A percentile compares a stretch with the other conserved stretches of the same genome.
phyloP scores from a whole-genome alignment of 2,329 filamentous ascomycete genomes.

The Zymoseptoria passerinii region DNA sequence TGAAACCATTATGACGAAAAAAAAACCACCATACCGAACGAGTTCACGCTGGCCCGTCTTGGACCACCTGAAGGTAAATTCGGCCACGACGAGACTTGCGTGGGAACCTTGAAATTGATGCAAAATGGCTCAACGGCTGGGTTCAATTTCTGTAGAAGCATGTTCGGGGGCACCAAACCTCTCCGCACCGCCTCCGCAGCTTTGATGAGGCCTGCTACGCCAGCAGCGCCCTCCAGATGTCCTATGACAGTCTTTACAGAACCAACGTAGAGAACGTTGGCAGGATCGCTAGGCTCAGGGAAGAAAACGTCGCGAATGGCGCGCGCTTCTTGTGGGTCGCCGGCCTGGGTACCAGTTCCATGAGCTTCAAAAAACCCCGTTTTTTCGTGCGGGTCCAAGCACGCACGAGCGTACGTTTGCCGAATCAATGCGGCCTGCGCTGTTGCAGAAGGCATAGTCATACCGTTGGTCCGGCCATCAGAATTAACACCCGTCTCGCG shows the following conservation, averaged over 20 bases:
- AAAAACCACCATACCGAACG: constrained; percentile 9
- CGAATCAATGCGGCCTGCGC: constrained; percentile 34
- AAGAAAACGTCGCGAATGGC: constrained; percentile 18
- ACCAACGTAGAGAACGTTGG: constrained; percentile 14
- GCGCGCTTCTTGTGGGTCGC: constrained; percentile 22
- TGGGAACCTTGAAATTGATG: constrained; percentile 13
- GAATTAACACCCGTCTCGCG: constrained; percentile 30
- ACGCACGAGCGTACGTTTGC: constrained; percentile 29
- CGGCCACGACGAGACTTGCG: constrained; percentile 30
- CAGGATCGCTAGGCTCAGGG: neutral
- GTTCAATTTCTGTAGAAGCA: constrained; percentile 20
- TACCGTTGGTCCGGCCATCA: constrained; percentile 32
- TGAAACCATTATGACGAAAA: neutral
- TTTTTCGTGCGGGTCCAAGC: constrained; percentile 8
- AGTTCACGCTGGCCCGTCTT: constrained; percentile 16
- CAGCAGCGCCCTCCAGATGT: constrained; percentile 18
- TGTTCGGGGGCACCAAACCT: constrained; percentile 20
- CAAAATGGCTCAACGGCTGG: constrained; percentile 23
- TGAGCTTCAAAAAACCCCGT: constrained; percentile 21
- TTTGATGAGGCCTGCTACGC: constrained; percentile 22
- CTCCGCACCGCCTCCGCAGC: constrained; percentile 21
- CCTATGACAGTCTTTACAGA: constrained; percentile 24
- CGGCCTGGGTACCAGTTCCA: constrained; percentile 29
- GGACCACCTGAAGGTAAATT: constrained; percentile 11
- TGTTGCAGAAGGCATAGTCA: constrained; percentile 33